Conservation (phyloP, 2,329 filamentous ascomycete species). For the Penicillium crustosum region DNA sequence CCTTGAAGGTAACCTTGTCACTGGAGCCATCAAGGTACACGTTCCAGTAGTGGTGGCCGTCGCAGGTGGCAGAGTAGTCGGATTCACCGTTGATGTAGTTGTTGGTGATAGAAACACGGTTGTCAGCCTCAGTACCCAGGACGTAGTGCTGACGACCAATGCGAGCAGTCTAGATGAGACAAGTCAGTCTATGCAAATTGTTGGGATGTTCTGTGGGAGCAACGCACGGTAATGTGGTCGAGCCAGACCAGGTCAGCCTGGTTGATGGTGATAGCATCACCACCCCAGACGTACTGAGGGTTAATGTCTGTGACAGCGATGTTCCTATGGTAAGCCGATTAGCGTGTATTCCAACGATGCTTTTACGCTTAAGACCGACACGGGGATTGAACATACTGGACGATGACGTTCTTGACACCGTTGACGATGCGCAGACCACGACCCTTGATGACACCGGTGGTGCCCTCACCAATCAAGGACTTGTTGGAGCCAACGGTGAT, state of each 20-base stretch:
- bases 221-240: slow-evolving; percentile 11
- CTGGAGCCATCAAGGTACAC: slow-evolving; percentile 9
- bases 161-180: slow-evolving; percentile 6
- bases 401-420: slow-evolving; percentile 10
- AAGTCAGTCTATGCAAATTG: not conserved
- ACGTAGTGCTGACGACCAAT: slow-evolving; percentile 13
- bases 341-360: not conserved
- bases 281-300: slow-evolving; percentile 13
- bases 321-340: not conserved
- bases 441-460: slow-evolving; percentile 7
- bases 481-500: slow-evolving; percentile 13
- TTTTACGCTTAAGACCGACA: not conserved
- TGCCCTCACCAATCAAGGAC: slow-evolving; percentile 9
- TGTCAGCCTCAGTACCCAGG: slow-evolving; percentile 9
- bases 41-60: slow-evolving; percentile 13
- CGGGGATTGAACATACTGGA: slow-evolving; percentile 1
- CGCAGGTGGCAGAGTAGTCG: slow-evolving; percentile 10
- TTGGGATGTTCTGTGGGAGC: not conserved
- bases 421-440: slow-evolving; percentile 8
- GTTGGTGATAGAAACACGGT: slow-evolving; percentile 11
- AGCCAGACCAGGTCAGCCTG: slow-evolving; percentile 8
- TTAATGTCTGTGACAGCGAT: slow-evolving; percentile 13
- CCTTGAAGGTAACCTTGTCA: slow-evolving; percentile 13
- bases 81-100: slow-evolving; percentile 13
- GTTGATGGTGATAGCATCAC: slow-evolving; percentile 12